Evolutionary conservation across 73 alveolate genomes (phyloP).

Genomic region (Paramecium primaurelia): DNA sequence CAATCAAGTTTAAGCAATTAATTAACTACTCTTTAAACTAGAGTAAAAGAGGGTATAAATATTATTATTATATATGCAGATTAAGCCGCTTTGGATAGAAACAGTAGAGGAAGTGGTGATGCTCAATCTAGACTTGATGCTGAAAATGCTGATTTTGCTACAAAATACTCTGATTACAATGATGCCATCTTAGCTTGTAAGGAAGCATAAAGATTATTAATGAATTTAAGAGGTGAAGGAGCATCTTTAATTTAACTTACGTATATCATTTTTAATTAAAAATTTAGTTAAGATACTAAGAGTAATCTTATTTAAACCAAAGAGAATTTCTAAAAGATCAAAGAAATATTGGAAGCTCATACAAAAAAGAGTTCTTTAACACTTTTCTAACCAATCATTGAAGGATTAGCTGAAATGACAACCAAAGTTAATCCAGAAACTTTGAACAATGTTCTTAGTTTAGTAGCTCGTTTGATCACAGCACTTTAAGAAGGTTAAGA

Average conservation of each 20-base stretch:
- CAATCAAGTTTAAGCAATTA: not conserved
- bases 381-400: conserved; percentile 21
- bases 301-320: conserved; percentile 29
- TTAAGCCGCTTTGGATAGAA: conserved; percentile 42
- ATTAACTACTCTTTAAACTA: not conserved
- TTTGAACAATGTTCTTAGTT: conserved; percentile 26
- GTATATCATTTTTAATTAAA: not conserved
- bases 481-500: conserved; percentile 36
- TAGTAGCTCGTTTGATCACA: conserved; percentile 20
- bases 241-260: conserved; percentile 27
- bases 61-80: not conserved
- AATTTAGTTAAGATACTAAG: conserved; percentile 19
- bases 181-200: conserved; percentile 45
- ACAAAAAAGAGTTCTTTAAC: conserved; percentile 29
- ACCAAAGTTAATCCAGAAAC: conserved; percentile 49
- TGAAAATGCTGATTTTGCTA: conserved; percentile 26
- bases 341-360: conserved; percentile 43
- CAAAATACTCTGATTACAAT: conserved; percentile 10
- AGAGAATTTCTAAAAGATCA: conserved; percentile 34
- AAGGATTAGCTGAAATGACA: conserved; percentile 52
- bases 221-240: conserved; percentile 41
- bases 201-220: conserved; percentile 34
- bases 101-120: conserved; percentile 17
- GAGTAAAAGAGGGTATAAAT: conserved; percentile 5
- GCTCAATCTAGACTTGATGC: conserved; percentile 4